Evolutionary conservation across 208 protist genomes (phyloP).

Genomic region (Trypanosoma boissoni): DNA sequence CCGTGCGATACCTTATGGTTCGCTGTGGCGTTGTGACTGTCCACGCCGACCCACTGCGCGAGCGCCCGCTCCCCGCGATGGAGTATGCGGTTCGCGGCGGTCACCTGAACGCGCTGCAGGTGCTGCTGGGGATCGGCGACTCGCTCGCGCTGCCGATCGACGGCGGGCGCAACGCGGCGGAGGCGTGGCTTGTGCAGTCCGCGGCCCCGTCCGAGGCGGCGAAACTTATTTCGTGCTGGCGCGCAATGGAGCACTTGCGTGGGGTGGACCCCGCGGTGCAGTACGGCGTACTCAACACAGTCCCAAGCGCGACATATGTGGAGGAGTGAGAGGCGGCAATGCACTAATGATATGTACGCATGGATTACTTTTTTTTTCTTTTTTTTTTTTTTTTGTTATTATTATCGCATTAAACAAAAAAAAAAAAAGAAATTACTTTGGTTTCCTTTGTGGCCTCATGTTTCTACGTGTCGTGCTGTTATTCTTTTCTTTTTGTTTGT

Average conservation of each 20-base stretch:
- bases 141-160: slow-evolving; percentile 42
- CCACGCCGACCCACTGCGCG: slow-evolving; percentile 43
- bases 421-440: slow-evolving; percentile 1
- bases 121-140: slow-evolving; percentile 54
- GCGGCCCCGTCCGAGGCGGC: neutral
- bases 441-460: neutral
- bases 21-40: slow-evolving; percentile 49
- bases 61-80: slow-evolving; percentile 43
- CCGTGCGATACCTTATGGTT: slow-evolving; percentile 49
- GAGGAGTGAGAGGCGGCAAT: neutral
- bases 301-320: slow-evolving; percentile 5
- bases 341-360: neutral
- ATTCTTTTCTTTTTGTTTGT: neutral
- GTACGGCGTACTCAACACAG: slow-evolving; percentile 48
- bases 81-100: slow-evolving; percentile 47
- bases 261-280: slow-evolving; percentile 38
- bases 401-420: neutral
- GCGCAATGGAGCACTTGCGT: slow-evolving; percentile 23
- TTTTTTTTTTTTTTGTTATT: slow-evolving; percentile 4
- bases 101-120: slow-evolving; percentile 32
- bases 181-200: neutral
- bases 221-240: slow-evolving; percentile 32
- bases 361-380: neutral
- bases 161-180: slow-evolving; percentile 35
- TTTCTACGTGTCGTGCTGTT: too few relatives aligned